phyloP scores from a whole-genome alignment of 2,329 filamentous ascomycete species.

The Cadophora gregata region DNA sequence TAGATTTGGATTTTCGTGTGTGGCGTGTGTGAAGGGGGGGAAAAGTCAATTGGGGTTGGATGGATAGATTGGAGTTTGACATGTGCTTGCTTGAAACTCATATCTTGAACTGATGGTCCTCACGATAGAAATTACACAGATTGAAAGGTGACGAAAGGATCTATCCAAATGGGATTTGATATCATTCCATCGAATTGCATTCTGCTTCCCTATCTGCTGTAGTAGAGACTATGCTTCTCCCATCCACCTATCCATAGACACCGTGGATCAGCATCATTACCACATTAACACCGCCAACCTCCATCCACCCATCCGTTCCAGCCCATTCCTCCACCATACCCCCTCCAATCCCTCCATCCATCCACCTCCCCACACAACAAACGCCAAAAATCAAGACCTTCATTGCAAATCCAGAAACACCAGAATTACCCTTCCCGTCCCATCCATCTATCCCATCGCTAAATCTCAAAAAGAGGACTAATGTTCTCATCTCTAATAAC shows the following conservation, averaged over 20 bases:
- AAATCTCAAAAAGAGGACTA: not conserved
- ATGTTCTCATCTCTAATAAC: constrained; percentile 6
- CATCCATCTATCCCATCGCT: constrained; percentile 11
- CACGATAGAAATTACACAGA: not conserved
- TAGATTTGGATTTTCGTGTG: not conserved
- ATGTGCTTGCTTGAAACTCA: no score
- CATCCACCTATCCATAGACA: not conserved
- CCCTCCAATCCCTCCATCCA: not conserved
- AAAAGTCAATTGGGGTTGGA: constrained; percentile 10
- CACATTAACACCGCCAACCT: not conserved
- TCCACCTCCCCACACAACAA: not conserved
- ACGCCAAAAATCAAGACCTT: not conserved
- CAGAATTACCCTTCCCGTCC: not conserved
- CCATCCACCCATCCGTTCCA: not conserved
- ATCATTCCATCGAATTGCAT: not conserved
- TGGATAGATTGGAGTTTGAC: no score
- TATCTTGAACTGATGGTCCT: no score
- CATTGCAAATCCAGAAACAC: constrained; percentile 8
- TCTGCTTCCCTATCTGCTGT: not conserved
- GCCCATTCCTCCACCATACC: not conserved
- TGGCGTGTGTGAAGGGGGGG: not conserved
- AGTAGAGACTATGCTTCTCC: not conserved
- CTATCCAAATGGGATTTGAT: not conserved
- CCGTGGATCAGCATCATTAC: constrained; percentile 3
- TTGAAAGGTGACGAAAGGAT: not conserved